Evolutionary conservation across 2,329 filamentous ascomycete genomes (phyloP).

Genomic region (Fusarium siculi): DNA sequence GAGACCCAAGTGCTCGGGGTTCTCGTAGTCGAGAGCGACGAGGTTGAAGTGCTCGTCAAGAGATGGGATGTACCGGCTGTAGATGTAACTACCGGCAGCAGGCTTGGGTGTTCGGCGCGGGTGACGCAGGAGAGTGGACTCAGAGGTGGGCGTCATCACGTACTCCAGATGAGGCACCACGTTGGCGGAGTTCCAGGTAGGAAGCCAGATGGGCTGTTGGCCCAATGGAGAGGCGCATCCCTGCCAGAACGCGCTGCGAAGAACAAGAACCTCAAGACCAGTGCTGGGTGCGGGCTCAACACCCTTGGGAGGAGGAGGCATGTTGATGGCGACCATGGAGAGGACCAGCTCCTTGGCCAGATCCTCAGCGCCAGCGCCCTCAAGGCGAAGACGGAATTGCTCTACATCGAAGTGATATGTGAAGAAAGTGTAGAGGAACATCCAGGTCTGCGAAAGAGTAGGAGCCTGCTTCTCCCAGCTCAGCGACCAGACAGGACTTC

Average conservation of each 20-base stretch:
- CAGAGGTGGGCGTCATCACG: constrained; percentile 46
- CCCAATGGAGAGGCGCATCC: constrained; percentile 73
- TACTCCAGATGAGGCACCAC: constrained; percentile 51
- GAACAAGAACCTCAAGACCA: constrained; percentile 52
- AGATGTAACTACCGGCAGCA: constrained; percentile 71
- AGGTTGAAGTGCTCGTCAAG: constrained; percentile 79
- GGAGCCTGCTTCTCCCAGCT: constrained; percentile 54
- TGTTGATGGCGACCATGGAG: constrained; percentile 52
- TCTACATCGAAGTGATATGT: constrained; percentile 42
- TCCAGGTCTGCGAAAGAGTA: constrained; percentile 60
- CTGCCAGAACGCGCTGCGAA: constrained; percentile 71
- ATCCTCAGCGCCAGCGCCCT: constrained; percentile 28
- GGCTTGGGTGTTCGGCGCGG: constrained; percentile 77
- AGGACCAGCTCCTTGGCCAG: constrained; percentile 51
- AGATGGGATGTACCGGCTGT: constrained; percentile 80
- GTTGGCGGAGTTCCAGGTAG: constrained; percentile 52
- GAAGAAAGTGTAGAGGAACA: constrained; percentile 60
- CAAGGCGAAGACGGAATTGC: constrained; percentile 37
- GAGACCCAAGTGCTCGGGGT: constrained; percentile 69
- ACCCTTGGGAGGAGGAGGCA: constrained; percentile 50
- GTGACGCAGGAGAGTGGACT: constrained; percentile 61
- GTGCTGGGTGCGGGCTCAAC: constrained; percentile 46
- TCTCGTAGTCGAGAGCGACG: constrained; percentile 71
- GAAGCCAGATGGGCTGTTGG: constrained; percentile 68
- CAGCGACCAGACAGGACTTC: constrained; percentile 56